phyloP scores from a whole-genome alignment of 495 filamentous ascomycete species.

The Penicillium cosmopolitanum region DNA sequence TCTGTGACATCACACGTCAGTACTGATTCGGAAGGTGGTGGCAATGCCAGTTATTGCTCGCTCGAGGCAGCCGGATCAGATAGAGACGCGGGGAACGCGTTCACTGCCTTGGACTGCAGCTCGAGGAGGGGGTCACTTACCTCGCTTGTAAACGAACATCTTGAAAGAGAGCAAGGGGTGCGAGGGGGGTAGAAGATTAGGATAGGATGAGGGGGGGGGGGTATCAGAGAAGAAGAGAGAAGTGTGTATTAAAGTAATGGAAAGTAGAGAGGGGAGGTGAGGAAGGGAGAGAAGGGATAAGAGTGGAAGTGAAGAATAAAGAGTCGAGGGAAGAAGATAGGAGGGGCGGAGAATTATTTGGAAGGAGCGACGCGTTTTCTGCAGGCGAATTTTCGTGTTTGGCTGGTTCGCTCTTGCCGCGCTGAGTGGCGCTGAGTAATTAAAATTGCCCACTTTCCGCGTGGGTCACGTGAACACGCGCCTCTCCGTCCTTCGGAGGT shows the following conservation, averaged over 20 bases:
- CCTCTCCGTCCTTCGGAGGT: not conserved
- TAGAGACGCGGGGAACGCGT: slow-evolving; percentile 10
- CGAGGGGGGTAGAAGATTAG: slow-evolving; percentile 14
- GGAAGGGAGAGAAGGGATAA: slow-evolving; percentile 22
- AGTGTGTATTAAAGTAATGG: slow-evolving; percentile 11
- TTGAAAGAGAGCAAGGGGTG: slow-evolving; percentile 24
- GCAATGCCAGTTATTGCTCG: slow-evolving; percentile 21
- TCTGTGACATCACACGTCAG: slow-evolving; percentile 58
- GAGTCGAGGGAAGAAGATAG: slow-evolving; percentile 33
- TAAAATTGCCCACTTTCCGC: slow-evolving; percentile 9
- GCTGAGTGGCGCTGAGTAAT: slow-evolving; percentile 24
- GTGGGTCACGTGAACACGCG: slow-evolving; percentile 32
- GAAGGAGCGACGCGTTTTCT: slow-evolving; percentile 40
- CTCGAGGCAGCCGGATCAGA: not conserved
- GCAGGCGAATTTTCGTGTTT: slow-evolving; percentile 49
- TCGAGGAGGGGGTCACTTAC: slow-evolving; percentile 47
- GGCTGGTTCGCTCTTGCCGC: slow-evolving; percentile 28
- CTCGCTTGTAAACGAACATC: slow-evolving; percentile 75
- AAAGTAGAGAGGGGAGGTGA: slow-evolving; percentile 8
- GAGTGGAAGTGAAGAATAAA: slow-evolving; percentile 18
- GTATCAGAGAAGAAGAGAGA: slow-evolving; percentile 11
- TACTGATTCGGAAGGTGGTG: slow-evolving; percentile 25
- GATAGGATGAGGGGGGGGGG: slow-evolving; percentile 5
- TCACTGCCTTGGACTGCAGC: not conserved
- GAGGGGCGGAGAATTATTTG: slow-evolving; percentile 48